Conservation (phyloP, 2,329 filamentous ascomycete genomes). For the Fonsecaea nubica region DNA sequence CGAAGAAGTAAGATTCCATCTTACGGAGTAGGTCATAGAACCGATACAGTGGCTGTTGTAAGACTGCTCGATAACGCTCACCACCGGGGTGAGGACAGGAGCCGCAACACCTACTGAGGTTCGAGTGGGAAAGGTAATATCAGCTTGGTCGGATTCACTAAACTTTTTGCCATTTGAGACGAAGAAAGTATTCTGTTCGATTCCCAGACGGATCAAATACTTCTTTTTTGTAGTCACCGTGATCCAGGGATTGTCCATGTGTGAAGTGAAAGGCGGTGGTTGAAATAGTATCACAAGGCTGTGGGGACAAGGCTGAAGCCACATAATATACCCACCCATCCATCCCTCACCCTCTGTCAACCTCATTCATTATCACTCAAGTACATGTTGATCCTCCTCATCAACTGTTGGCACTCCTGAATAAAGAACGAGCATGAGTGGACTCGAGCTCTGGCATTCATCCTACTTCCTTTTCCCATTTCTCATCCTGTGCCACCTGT, state of each 20-base stretch:
- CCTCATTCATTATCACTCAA: background rate
- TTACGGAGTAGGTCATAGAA: background rate
- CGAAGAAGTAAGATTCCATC: background rate
- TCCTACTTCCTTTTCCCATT: slow-evolving; percentile 56
- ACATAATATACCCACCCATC: background rate
- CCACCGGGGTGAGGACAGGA: slow-evolving; percentile 8
- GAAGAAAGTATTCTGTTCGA: background rate
- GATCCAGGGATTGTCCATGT: background rate
- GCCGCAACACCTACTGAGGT: background rate
- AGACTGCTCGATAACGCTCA: slow-evolving; percentile 5
- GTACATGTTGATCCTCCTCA: background rate
- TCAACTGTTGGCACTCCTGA: background rate
- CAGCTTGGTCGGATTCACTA: background rate
- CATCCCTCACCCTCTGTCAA: background rate
- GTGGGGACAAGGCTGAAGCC: slow-evolving; percentile 4
- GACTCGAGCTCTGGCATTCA: slow-evolving; percentile 56
- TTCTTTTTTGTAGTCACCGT: background rate
- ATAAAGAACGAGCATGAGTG: slow-evolving; percentile 19
- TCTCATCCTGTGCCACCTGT: slow-evolving; percentile 71
- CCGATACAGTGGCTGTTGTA: background rate
- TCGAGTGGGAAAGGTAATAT: slow-evolving; percentile 9
- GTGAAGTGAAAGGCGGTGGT: background rate
- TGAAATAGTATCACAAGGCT: background rate
- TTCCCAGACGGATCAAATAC: background rate
- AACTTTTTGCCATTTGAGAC: slow-evolving; percentile 2